These are phyloP conservation scores for Scheffersomyces illinoinensis DNA, from an alignment of 1,139 yeast species.

Conservation along the genomic window DNA sequence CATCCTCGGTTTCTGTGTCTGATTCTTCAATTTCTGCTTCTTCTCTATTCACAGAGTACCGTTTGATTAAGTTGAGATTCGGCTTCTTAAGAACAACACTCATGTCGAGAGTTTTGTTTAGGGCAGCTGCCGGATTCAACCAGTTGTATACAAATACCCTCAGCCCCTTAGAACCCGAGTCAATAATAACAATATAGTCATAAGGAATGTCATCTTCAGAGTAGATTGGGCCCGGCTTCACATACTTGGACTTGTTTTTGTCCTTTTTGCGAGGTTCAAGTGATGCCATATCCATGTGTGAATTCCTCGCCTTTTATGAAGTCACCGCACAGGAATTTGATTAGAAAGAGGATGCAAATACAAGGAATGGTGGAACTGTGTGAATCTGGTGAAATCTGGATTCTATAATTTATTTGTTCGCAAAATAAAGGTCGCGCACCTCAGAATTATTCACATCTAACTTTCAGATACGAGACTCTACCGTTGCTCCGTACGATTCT, in stretches of 20 bases:
- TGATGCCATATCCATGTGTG: not conserved
- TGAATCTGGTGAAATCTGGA: too few relatives aligned
- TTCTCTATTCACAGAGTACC: not conserved
- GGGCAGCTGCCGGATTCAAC: conserved; percentile 48
- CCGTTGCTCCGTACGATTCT: too few relatives aligned
- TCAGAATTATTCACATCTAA: too few relatives aligned
- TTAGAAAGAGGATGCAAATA: not conserved
- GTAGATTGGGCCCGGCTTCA: conserved; percentile 28
- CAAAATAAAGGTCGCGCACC: too few relatives aligned
- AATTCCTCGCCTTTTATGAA: not conserved
- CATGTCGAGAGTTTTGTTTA: conserved; percentile 25
- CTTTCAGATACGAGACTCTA: too few relatives aligned
- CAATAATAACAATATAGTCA: conserved; percentile 72
- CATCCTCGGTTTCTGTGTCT: conserved; percentile 14
- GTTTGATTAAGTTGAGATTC: not conserved
- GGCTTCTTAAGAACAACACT: not conserved
- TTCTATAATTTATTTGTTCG: too few relatives aligned
- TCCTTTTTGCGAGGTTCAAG: not conserved
- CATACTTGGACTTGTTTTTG: conserved; percentile 5
- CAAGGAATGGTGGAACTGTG: not conserved
- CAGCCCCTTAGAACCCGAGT: conserved; percentile 84
- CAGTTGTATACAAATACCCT: conserved; percentile 73
- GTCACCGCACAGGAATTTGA: too few relatives aligned
- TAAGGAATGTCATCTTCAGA: conserved; percentile 50
- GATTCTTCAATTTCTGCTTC: not conserved